Evolutionary conservation across 257 asterid genomes (phyloP).

Genomic region (Sherardia arvensis): DNA sequence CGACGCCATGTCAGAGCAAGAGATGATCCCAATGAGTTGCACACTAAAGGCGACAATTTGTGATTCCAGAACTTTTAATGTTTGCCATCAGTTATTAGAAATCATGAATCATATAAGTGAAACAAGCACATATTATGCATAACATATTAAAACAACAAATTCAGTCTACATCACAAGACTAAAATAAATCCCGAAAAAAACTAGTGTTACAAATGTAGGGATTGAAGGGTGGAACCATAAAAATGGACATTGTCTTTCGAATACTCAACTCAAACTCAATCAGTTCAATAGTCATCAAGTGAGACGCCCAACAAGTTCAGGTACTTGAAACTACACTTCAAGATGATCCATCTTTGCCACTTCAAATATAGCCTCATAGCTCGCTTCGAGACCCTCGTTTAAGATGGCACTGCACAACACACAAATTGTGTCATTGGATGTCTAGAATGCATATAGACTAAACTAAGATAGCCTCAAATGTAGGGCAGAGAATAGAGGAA

Average conservation of each 20-base stretch:
- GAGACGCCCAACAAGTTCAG: not conserved
- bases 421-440: not conserved
- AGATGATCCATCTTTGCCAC: not conserved
- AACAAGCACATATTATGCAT: not conserved
- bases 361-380: not conserved
- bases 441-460: not conserved
- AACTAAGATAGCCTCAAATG: not conserved
- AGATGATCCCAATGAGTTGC: no score
- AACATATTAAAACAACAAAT: not conserved
- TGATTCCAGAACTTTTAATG: no score
- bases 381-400: not conserved
- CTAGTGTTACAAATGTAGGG: not conserved
- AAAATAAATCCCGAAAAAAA: not conserved
- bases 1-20: no score
- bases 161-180: not conserved
- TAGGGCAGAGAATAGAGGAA: not conserved
- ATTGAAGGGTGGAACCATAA: not conserved
- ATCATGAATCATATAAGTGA: no score
- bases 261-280: not conserved
- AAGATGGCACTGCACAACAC: conserved; percentile 20
- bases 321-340: not conserved
- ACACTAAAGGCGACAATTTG: no score
- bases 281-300: not conserved
- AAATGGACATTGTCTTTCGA: conserved; percentile 2
- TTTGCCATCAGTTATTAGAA: no score